phyloP scores from a whole-genome alignment of 208 protist species.

The Borovskyia barvae region DNA sequence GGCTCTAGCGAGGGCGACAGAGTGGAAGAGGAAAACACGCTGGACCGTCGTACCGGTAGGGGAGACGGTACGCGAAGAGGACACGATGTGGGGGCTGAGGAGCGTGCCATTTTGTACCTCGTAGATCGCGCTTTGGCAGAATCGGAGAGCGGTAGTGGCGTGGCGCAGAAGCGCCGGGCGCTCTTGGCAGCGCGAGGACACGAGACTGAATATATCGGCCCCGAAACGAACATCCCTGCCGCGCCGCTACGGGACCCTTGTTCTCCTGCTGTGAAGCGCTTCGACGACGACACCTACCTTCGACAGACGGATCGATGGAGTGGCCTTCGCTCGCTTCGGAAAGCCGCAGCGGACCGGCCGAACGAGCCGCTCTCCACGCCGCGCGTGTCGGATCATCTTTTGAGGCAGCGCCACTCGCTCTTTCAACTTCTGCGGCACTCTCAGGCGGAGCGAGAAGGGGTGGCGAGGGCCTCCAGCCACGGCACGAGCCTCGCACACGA shows the following conservation, averaged over 20 bases:
- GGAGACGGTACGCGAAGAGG: not conserved
- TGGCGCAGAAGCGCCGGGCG: not conserved
- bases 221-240: not conserved
- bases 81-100: constrained; percentile 5
- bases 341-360: too few relatives aligned
- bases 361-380: not conserved
- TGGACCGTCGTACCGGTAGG: not conserved
- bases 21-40: not conserved
- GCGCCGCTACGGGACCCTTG: not conserved
- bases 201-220: too few relatives aligned
- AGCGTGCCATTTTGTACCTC: constrained; percentile 19
- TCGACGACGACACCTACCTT: constrained; percentile 9
- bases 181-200: too few relatives aligned
- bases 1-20: not conserved
- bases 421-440: constrained; percentile 16
- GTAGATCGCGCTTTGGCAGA: constrained; percentile 21
- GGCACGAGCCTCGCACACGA: too few relatives aligned
- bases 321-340: too few relatives aligned
- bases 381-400: not conserved
- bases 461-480: too few relatives aligned
- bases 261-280: constrained; percentile 1
- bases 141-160: not conserved
- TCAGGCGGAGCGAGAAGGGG: too few relatives aligned
- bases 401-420: constrained; percentile 20
- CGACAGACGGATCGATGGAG: too few relatives aligned